Evolutionary conservation across 768 basidiomycete genomes (phyloP), one percentile per base, ranked within the genome.

Genomic region (Agrocybe chaxingu): DNA sequence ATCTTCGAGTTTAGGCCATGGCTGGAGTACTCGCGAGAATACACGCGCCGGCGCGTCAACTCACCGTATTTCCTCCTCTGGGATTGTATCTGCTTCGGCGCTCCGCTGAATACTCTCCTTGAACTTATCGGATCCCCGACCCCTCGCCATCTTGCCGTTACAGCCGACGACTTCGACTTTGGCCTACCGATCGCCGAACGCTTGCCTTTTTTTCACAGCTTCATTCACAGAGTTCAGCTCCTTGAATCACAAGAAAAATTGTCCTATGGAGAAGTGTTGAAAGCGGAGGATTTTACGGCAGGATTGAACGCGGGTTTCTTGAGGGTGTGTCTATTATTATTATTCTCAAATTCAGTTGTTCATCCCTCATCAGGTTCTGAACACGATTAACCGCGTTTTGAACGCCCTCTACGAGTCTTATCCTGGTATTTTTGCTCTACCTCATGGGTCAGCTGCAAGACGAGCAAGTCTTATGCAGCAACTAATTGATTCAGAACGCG

Each of bases 261-360:
- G 4, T 57, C 66, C 3, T 74, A 65, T 51, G 72, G 72, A 47
- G 74, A 75, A 55, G 71, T 72, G n/a, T 36, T 75, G 45, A 62
- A 66, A 46, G 55, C 63, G 34, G 68, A 71, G 29, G 72, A 73
- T 54, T 64, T 74, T 34, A 62, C 68, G 13, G 59, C 59, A 43
- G 66, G 62, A 3, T 61, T 63, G 19, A 61, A 54, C 53, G 51
- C 61, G 0, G 68, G 66, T 2, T 73, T 71, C 50, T 57, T 65
- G 9, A 72, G 68, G 61, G 71, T 73, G 53, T 18, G 64, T 55
- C 1, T 29, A 16, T 12, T 32, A 16, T 42, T 43, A 30, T 8
- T 34, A 8, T 19, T 45, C 41, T 37, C 18, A 36, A 24, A 37
- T 16, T 8, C 10, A 29, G 9, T 41, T 46, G 18, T 36, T 30